Evolutionary conservation across 2,329 filamentous ascomycete genomes (phyloP).

Genomic region (Fusarium pseudoanthophilum): DNA sequence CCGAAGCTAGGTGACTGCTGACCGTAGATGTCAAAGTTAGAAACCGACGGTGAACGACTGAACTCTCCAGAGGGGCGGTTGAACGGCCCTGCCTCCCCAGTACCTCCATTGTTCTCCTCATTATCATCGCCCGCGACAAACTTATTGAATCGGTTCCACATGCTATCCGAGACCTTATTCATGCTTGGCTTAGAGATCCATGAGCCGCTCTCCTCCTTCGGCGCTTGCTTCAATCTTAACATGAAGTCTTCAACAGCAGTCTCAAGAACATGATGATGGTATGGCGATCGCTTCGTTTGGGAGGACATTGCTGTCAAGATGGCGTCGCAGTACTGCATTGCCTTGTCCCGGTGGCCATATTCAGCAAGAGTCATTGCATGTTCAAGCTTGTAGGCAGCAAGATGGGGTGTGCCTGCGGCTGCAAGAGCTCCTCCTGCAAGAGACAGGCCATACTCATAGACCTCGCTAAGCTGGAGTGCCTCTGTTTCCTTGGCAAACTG

Average conservation of each 20-base stretch:
- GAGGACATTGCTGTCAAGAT: constrained; percentile 80
- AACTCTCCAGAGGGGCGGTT: constrained; percentile 81
- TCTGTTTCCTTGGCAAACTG: constrained; percentile 85
- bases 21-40: constrained; percentile 80
- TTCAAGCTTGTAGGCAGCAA: constrained; percentile 91
- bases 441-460: constrained; percentile 90
- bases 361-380: constrained; percentile 88
- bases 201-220: constrained; percentile 81
- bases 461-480: constrained; percentile 91
- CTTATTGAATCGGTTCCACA: constrained; percentile 94
- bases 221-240: constrained; percentile 84
- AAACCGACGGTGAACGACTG: constrained; percentile 76
- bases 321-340: constrained; percentile 89
- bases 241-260: constrained; percentile 83
- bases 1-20: constrained; percentile 54
- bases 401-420: constrained; percentile 75
- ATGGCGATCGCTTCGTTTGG: constrained; percentile 85
- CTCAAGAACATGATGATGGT: constrained; percentile 82
- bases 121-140: constrained; percentile 94
- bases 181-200: constrained; percentile 97
- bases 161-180: constrained; percentile 91
- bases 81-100: constrained; percentile 80
- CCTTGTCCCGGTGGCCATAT: constrained; percentile 82
- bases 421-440: constrained; percentile 67
- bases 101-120: constrained; percentile 77